Base-by-base conservation (phyloP, 1,284 basidiomycete genomes). In the Leccinum laetum region DNA sequence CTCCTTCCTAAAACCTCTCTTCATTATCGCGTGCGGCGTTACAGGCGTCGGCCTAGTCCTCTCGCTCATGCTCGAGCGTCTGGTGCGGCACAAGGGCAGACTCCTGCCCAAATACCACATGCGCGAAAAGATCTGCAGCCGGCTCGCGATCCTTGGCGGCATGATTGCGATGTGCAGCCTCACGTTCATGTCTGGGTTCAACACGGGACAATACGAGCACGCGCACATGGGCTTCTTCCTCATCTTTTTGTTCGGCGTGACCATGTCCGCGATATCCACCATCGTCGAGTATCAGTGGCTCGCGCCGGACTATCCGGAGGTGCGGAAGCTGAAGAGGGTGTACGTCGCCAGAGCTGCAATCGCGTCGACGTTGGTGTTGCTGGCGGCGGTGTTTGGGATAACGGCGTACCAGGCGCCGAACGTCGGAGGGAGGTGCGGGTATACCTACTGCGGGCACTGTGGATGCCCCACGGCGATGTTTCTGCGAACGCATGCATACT, bases 1-100 rank as follows among this genome's bases (percentile, higher is more conserved):
- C n/a, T n/a, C n/a, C n/a, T n/a, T n/a, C n/a, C n/a, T n/a, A n/a
- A 92, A 92, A 72, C 91, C 91, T 5, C 80, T 93, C 35, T 93
- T 93, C 72, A 79, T 92, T 55, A 78, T 81, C 10, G 86, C 86
- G 11, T 87, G 85, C 69, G 78, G 79, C 49, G 81, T 91, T 63
- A 91, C 90, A 2, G 87, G 83, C 2, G 75, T 84, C 1, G 80
- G 82, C 0, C 91, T 92, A 74, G 79, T 90, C 69, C 73, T 88
- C 57, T 83, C 84, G 7, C 80, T 92, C 21, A 67, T 80, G 4
- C 71, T 88, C 46, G 89, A 92, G 75, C 80, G 89, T 58, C 83
- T 84, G 70, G 78, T 91, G 37, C 79, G 90, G 64, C 87, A 91
- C 72, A 79, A 81, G 4, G 88, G 88, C 29, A 88, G 90, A 61